phyloP scores from a whole-genome alignment of 257 asterid genomes.

The Rhazya stricta region DNA sequence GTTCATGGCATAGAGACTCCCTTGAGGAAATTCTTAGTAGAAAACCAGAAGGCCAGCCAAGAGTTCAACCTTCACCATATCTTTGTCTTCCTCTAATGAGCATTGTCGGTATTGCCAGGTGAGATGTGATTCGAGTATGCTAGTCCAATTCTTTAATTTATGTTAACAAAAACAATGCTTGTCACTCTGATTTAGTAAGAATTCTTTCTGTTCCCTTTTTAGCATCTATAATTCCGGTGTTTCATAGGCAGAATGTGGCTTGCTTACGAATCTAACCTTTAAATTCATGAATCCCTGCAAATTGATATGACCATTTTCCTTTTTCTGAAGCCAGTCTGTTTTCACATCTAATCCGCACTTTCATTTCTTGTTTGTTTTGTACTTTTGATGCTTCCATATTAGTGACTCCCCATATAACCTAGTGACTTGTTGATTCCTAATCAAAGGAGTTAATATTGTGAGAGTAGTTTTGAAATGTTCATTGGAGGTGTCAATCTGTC shows the following conservation, averaged over 20 bases:
- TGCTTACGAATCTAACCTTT: not conserved
- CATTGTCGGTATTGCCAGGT: slow-evolving; percentile 75
- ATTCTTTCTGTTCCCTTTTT: not conserved
- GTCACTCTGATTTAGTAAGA: not conserved
- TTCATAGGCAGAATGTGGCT: not conserved
- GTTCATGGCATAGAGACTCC: slow-evolving; percentile 77
- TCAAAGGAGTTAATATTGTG: too few species aligned
- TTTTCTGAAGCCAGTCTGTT: too few species aligned
- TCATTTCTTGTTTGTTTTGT: too few species aligned
- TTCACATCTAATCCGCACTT: not conserved
- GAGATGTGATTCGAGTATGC: slow-evolving; percentile 16
- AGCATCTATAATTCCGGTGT: not conserved
- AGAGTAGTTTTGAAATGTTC: not conserved
- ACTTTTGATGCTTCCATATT: too few species aligned
- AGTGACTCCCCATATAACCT: too few species aligned
- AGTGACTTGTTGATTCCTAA: too few species aligned
- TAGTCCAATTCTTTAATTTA: slow-evolving; percentile 7
- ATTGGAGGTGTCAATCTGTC: not conserved
- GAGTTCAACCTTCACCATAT: slow-evolving; percentile 52
- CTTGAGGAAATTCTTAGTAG: slow-evolving; percentile 58
- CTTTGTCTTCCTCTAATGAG: slow-evolving; percentile 83
- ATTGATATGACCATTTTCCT: not conserved
- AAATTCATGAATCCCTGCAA: not conserved
- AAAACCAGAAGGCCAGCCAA: slow-evolving; percentile 42
- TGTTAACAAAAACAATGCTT: not conserved